Percentiles rank a stretch among this genome's conserved stretches.
Evolutionary conservation across 1,284 basidiomycete genomes (phyloP).

Genomic region (Boletus sp.): DNA sequence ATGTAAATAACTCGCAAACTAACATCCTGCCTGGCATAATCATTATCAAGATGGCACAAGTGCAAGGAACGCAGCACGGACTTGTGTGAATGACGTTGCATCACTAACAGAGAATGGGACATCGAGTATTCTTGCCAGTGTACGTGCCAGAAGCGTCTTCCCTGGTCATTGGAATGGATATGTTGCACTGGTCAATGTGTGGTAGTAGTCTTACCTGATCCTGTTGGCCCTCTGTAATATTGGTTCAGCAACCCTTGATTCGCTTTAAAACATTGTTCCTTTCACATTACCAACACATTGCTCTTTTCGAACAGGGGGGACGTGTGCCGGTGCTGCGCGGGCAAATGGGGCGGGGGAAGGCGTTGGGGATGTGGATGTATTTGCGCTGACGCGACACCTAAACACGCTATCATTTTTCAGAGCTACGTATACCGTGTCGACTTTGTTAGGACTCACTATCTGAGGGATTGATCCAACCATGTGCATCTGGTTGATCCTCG

Average conservation of each 20-base stretch:
- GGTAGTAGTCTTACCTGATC: conserved; percentile 52
- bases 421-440: background rate
- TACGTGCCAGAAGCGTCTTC: conserved; percentile 84
- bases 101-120: conserved; percentile 89
- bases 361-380: conserved; percentile 52
- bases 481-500: conserved; percentile 41
- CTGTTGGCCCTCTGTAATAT: conserved; percentile 68
- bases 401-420: conserved; percentile 26
- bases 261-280: background rate
- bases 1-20: conserved; percentile 32
- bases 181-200: background rate
- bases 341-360: conserved; percentile 35
- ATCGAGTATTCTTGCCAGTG: conserved; percentile 80
- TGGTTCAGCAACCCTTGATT: conserved; percentile 9
- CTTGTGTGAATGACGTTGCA: conserved; percentile 82
- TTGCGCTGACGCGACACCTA: conserved; percentile 48
- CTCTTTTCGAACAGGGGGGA: conserved; percentile 84
- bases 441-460: conserved; percentile 32
- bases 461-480: conserved; percentile 28
- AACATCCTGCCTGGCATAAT: conserved; percentile 66
- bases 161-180: conserved; percentile 42
- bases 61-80: conserved; percentile 28
- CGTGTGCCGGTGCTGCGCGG: conserved; percentile 41
- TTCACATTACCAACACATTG: conserved; percentile 80
- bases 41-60: conserved; percentile 11